Evolutionary conservation across 805 yeast genomes (phyloP), one percentile per base, ranked within the genome.

Genomic region (Kazachstania martiniae): DNA sequence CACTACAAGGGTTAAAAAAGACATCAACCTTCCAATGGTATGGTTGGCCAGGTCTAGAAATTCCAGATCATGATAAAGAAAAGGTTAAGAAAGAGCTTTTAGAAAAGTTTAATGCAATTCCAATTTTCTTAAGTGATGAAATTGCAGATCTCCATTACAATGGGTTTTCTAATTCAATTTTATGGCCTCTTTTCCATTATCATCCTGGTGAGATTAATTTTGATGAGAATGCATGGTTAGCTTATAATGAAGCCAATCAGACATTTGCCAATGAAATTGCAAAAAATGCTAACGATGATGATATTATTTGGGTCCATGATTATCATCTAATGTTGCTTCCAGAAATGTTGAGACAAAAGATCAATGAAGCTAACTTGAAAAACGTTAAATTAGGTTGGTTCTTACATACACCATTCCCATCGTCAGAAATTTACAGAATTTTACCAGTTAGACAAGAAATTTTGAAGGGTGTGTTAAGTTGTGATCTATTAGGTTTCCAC

Each of bases 121-220:
- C 99, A 3, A 77, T 91, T 32, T 91, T 79, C 61, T 58, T 91
- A 37, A 69, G 76, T 40, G 97, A 91, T 50, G 84, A 81, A 40
- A 69, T 91, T 41, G 96, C 97, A 1, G 97, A 91, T 50, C 66
- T 91, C 43, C 97, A 91, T 61, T 91, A 91, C 61, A 91, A 93
- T 54, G 98, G 97, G 19, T 91, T 93, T 59, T 73, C 85, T 41
- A 91, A 91, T 59, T 81, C 94, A 12, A 91, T 91, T 41, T 63
- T 91, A 42, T 91, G 99, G 99, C 99, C 99, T 1, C 61, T 93
- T 39, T 91, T 91, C 65, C 99, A 91, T 57, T 91, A 91, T 59
- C 98, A 91, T 53, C 98, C 99, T 1, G 98, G 97, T 39, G 98
- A 93, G 58, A 91, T 93, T 81, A 87, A 84, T 54, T 91, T 91